Conservation (phyloP, 208 protist species). For the Leptomonas pyrrhocoris region DNA sequence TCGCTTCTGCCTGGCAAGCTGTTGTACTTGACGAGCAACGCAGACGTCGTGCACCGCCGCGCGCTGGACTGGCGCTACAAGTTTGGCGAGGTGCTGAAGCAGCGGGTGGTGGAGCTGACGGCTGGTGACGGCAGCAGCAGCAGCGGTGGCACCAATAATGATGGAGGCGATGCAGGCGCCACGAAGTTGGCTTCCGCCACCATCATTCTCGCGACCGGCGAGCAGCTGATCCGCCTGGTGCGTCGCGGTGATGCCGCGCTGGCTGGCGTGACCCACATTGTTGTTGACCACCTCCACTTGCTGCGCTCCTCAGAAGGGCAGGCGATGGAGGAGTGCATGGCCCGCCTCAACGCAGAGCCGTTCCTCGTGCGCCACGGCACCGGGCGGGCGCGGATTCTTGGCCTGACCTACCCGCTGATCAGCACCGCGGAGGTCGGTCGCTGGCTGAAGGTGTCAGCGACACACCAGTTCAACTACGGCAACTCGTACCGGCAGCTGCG, state of each 20-base stretch:
- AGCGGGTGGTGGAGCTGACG: constrained; percentile 56
- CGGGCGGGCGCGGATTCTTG: constrained; percentile 70
- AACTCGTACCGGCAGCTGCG: constrained; percentile 72
- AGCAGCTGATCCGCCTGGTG: constrained; percentile 52
- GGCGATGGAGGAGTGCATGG: constrained; percentile 84
- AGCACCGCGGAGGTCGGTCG: constrained; percentile 80
- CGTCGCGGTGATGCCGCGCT: constrained; percentile 49
- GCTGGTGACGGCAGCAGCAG: not conserved
- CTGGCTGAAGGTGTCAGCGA: constrained; percentile 72
- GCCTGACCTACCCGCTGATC: constrained; percentile 88
- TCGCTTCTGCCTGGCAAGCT: constrained; percentile 45
- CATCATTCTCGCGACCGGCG: constrained; percentile 71
- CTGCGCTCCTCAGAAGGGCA: constrained; percentile 77
- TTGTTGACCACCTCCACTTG: constrained; percentile 85
- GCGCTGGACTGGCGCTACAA: constrained; percentile 83
- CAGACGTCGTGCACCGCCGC: constrained; percentile 71
- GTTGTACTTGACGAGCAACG: constrained; percentile 81
- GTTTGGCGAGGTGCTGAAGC: constrained; percentile 73
- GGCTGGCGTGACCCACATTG: constrained; percentile 71
- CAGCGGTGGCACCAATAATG: not conserved
- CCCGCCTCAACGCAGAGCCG: constrained; percentile 67
- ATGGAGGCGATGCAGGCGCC: not conserved
- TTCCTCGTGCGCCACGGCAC: constrained; percentile 58
- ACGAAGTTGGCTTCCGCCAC: constrained; percentile 35
- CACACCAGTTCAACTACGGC: constrained; percentile 82